phyloP scores from a whole-genome alignment of 805 yeast genomes.

The Brettanomyces naardenensis region DNA sequence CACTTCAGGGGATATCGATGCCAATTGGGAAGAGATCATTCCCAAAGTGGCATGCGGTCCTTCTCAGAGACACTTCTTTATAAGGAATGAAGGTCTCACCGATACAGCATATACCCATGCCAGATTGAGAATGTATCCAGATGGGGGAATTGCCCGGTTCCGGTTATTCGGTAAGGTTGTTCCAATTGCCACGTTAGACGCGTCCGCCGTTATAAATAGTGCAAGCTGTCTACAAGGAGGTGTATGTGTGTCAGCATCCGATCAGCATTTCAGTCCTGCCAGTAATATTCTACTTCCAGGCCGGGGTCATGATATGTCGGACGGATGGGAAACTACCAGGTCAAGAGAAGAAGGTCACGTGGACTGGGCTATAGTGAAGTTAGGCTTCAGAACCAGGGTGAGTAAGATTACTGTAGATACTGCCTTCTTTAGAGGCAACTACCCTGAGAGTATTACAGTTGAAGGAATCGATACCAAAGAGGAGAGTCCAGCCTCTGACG shows the following conservation, averaged over 20 bases:
- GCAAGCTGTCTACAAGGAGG: conserved; percentile 87
- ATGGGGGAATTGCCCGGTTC: conserved; percentile 96
- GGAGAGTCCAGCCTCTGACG: conserved; percentile 32
- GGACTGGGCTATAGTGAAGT: conserved; percentile 84
- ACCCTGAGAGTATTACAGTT: conserved; percentile 74
- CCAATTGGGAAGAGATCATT: conserved; percentile 64
- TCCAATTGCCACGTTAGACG: conserved; percentile 54
- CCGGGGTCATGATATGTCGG: conserved; percentile 92
- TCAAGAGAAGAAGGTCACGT: conserved; percentile 77
- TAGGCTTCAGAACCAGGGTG: conserved; percentile 60
- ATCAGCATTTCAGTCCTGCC: conserved; percentile 92
- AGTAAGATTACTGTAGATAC: conserved; percentile 71
- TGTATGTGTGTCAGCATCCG: conserved; percentile 73
- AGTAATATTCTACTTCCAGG: conserved; percentile 89
- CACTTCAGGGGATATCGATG: conserved; percentile 24
- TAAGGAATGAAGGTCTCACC: conserved; percentile 48
- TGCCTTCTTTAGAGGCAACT: conserved; percentile 91
- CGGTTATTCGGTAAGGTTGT: conserved; percentile 78
- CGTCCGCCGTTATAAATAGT: conserved; percentile 47
- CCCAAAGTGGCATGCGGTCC: conserved; percentile 82
- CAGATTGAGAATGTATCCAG: conserved; percentile 89
- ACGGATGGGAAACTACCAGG: conserved; percentile 97
- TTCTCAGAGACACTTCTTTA: conserved; percentile 74
- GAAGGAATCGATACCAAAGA: conserved; percentile 42
- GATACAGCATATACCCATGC: conserved; percentile 63